These are phyloP conservation scores for Pleurotus salmoneostramineus DNA, from an alignment of 768 basidiomycete species.

Conservation along the genomic window DNA sequence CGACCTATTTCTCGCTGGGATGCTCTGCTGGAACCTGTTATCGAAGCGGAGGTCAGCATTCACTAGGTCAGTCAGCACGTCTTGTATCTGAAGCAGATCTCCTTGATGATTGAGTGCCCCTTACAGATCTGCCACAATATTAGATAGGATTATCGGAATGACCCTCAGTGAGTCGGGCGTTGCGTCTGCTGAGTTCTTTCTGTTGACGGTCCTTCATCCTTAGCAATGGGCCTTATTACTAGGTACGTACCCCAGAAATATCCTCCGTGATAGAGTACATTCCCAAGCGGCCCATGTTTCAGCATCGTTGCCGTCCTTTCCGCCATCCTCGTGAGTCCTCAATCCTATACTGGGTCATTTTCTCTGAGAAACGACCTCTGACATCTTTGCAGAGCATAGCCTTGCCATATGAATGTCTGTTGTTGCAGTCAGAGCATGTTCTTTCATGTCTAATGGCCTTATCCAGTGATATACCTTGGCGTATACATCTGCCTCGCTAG, in stretches of 20 bases:
- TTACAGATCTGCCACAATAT: neutral
- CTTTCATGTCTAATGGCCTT: neutral
- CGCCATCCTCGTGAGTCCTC: neutral
- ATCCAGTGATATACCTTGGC: neutral
- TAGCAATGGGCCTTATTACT: neutral
- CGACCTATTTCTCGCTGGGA: constrained; percentile 25
- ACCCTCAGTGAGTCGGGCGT: neutral
- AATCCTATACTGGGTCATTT: neutral
- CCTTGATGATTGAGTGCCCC: neutral
- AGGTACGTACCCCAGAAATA: neutral
- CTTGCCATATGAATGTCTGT: neutral
- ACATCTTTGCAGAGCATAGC: too few relatives aligned
- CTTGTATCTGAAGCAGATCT: neutral
- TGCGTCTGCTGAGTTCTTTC: neutral
- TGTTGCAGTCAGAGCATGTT: neutral
- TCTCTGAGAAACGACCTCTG: neutral
- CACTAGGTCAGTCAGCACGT: neutral
- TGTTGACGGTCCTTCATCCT: neutral
- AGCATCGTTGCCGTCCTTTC: neutral
- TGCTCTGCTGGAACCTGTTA: constrained; percentile 26
- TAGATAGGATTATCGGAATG: neutral
- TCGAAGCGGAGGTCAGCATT: constrained; percentile 17
- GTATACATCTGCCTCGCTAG: neutral
- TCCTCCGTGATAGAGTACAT: neutral
- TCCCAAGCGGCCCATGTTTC: neutral